Conservation (phyloP, 768 basidiomycete species). For the Coprinopsis strossmayeri region DNA sequence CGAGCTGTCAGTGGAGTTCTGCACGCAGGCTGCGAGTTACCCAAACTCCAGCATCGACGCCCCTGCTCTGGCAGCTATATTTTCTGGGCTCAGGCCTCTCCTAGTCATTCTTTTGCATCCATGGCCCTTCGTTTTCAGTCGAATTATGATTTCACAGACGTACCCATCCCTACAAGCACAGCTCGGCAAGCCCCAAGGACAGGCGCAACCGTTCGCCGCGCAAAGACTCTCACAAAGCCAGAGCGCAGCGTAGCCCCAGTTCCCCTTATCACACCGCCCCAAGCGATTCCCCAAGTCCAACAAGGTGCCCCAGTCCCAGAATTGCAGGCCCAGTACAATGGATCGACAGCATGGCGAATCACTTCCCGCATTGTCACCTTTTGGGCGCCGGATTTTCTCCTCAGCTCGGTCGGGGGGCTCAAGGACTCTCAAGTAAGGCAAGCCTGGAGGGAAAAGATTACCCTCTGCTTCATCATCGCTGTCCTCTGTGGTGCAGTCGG, state of each 20-base stretch:
- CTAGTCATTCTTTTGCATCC: constrained; percentile 22
- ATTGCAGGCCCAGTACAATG: constrained; percentile 31
- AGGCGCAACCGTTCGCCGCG: constrained; percentile 66
- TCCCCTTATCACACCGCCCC: constrained; percentile 81
- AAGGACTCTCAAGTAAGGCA: constrained; percentile 72
- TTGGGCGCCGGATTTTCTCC: constrained; percentile 82
- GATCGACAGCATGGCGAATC: constrained; percentile 68
- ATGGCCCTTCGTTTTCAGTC: constrained; percentile 54
- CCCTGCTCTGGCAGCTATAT: constrained; percentile 13
- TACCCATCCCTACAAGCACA: constrained; percentile 64
- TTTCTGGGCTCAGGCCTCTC: constrained; percentile 18
- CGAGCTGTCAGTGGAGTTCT: too few relatives aligned
- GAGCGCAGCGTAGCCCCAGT: constrained; percentile 92
- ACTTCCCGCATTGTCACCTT: constrained; percentile 78
- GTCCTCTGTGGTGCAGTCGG: constrained; percentile 76
- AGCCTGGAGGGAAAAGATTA: constrained; percentile 97
- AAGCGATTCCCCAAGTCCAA: constrained; percentile 35
- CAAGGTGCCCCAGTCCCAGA: constrained; percentile 20
- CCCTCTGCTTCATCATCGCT: constrained; percentile 82
- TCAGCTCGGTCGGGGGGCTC: constrained; percentile 71
- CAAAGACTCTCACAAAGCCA: constrained; percentile 94
- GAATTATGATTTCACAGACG: constrained; percentile 49
- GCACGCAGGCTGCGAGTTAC: too few relatives aligned
- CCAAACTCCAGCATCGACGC: constrained; percentile 10
- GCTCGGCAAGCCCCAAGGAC: constrained; percentile 45